These are phyloP conservation scores for Aspergillus leporis DNA, from an alignment of 495 filamentous ascomycete species.

Conservation along the genomic window DNA sequence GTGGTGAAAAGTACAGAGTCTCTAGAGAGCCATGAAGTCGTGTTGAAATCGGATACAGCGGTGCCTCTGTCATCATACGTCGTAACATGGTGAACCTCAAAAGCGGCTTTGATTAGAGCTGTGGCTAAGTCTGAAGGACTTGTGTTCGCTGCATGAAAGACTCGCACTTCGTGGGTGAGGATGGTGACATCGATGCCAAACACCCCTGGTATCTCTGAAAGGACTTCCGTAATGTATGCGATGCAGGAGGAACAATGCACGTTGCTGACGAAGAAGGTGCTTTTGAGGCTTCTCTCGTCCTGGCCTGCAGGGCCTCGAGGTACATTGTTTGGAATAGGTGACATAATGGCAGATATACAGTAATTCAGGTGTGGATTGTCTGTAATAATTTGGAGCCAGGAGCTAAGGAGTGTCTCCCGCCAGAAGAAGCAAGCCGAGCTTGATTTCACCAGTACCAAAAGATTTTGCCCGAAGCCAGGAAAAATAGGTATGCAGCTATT, in stretches of 20 bases:
- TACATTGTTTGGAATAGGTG: slow-evolving; percentile 8
- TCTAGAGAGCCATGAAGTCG: slow-evolving; percentile 31
- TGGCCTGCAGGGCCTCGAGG: not conserved
- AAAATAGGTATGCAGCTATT: not conserved
- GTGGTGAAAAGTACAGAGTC: slow-evolving; percentile 25
- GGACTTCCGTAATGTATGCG: slow-evolving; percentile 44
- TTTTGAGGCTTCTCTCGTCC: slow-evolving; percentile 19
- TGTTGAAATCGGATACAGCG: slow-evolving; percentile 36
- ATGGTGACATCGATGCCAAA: slow-evolving; percentile 45
- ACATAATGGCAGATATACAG: slow-evolving; percentile 8
- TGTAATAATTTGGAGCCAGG: not conserved
- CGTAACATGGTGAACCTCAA: slow-evolving; percentile 50
- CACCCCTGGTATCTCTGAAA: slow-evolving; percentile 36
- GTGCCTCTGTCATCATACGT: slow-evolving; percentile 36
- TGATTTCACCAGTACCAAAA: not conserved
- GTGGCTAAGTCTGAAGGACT: slow-evolving; percentile 35
- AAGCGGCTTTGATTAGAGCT: slow-evolving; percentile 49
- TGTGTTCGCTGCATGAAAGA: slow-evolving; percentile 33
- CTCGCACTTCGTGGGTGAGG: slow-evolving; percentile 45
- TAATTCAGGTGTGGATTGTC: not conserved
- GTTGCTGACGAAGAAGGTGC: slow-evolving; percentile 50
- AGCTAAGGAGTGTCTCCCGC: not conserved
- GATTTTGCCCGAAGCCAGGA: not conserved
- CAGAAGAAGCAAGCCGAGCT: not conserved
- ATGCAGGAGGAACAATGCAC: slow-evolving; percentile 57